These are phyloP conservation scores for Paecilomyces variotii DNA, from an alignment of 2,329 filamentous ascomycete species.

Conservation along the genomic window DNA sequence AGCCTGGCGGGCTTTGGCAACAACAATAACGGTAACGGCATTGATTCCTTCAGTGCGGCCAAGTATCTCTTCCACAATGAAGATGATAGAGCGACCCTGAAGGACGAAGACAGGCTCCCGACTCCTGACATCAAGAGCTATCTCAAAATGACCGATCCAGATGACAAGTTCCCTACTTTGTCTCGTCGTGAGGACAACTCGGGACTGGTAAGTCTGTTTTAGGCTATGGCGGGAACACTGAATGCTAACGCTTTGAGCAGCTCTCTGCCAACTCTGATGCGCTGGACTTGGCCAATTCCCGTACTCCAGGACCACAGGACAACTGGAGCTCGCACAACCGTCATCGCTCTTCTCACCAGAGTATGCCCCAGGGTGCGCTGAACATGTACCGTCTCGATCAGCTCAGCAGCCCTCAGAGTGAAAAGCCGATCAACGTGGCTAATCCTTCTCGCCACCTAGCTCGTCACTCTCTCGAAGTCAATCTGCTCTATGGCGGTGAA, in stretches of 20 bases:
- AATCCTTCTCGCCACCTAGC: constrained; percentile 31
- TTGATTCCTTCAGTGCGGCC: constrained; percentile 78
- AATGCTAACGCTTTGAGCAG: constrained; percentile 46
- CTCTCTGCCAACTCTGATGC: constrained; percentile 74
- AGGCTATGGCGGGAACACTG: not conserved
- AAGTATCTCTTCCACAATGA: constrained; percentile 82
- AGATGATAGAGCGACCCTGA: constrained; percentile 49
- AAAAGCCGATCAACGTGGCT: constrained; percentile 14
- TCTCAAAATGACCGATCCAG: constrained; percentile 62
- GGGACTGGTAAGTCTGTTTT: constrained; percentile 43
- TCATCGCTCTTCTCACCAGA: constrained; percentile 58
- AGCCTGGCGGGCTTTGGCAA: constrained; percentile 17
- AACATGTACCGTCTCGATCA: constrained; percentile 34
- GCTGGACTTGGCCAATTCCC: constrained; percentile 67
- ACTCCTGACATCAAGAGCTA: constrained; percentile 62
- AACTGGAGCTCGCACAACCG: constrained; percentile 46
- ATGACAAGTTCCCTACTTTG: constrained; percentile 77
- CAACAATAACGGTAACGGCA: constrained; percentile 31
- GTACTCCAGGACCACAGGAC: constrained; percentile 58
- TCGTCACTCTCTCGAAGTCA: constrained; percentile 39
- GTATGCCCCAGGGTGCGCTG: constrained; percentile 48
- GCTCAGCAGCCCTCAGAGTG: constrained; percentile 21
- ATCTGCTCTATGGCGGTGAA: constrained; percentile 27
- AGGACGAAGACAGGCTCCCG: constrained; percentile 43
- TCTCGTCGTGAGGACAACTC: constrained; percentile 42